phyloP scores from a whole-genome alignment of 2,329 filamentous ascomycete genomes.

The Metarhizium robertsii region DNA sequence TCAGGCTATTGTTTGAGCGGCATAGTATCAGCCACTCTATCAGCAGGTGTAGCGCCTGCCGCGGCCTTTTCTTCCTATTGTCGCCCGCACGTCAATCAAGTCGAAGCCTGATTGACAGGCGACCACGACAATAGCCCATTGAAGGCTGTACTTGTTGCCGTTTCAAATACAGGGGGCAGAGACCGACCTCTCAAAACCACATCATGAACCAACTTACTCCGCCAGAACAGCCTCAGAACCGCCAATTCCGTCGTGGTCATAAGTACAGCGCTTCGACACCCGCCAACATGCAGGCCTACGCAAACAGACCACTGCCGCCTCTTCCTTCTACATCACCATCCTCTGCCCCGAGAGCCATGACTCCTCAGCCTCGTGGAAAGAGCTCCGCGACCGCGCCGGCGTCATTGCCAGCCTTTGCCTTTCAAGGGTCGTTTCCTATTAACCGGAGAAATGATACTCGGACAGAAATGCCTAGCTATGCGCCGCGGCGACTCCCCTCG shows the following conservation, averaged over 20 bases:
- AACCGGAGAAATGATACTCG: neutral
- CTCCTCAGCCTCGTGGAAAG: neutral
- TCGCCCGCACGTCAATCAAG: neutral
- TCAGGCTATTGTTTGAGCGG: neutral
- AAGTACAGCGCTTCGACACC: conserved; percentile 5
- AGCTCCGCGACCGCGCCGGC: neutral
- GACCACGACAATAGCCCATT: neutral
- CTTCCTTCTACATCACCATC: conserved; percentile 6
- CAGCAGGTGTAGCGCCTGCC: neutral
- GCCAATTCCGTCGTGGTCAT: conserved; percentile 1
- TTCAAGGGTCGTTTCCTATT: neutral
- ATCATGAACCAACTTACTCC: neutral
- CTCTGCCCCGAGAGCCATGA: neutral
- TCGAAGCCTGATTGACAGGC: neutral
- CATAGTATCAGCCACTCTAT: neutral
- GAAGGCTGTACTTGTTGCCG: neutral
- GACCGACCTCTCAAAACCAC: neutral
- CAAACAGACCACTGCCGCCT: conserved; percentile 12
- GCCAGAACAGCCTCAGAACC: neutral
- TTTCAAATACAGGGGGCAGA: neutral
- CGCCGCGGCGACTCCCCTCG: neutral
- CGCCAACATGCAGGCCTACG: conserved; percentile 9
- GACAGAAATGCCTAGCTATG: neutral
- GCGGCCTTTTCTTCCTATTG: neutral
- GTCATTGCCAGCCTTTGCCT: neutral